phyloP scores from a whole-genome alignment of 2,329 filamentous ascomycete genomes.

The Ophiostoma ips region DNA sequence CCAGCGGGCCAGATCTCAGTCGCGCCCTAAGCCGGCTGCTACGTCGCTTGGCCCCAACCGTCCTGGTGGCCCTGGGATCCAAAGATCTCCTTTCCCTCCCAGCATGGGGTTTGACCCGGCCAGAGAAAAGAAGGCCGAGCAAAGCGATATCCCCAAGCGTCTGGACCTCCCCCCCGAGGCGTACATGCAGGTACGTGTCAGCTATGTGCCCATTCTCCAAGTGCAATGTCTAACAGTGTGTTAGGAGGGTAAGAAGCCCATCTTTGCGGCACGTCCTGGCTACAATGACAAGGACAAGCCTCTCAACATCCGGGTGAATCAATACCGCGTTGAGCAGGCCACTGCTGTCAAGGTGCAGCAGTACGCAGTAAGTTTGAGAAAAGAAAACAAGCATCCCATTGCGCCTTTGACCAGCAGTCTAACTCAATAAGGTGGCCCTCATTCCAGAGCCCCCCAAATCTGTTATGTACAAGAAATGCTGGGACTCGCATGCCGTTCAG shows the following conservation, averaged over 20 bases:
- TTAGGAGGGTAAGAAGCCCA: constrained; percentile 16
- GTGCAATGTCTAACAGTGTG: not conserved
- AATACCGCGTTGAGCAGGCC: constrained; percentile 13
- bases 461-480: constrained; percentile 60
- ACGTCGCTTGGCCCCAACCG: not conserved
- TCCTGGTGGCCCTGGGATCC: not conserved
- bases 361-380: constrained; percentile 56
- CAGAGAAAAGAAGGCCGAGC: constrained; percentile 13
- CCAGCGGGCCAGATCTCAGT: not conserved
- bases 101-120: constrained; percentile 32
- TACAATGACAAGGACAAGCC: constrained; percentile 45
- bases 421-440: constrained; percentile 42
- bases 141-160: constrained; percentile 25
- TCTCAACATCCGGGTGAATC: constrained; percentile 41
- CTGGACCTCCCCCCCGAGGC: constrained; percentile 47
- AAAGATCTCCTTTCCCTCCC: constrained; percentile 9
- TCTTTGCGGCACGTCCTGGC: constrained; percentile 32
- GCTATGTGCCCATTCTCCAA: not conserved
- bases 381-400: not conserved
- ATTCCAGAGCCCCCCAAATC: constrained; percentile 46
- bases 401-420: not conserved
- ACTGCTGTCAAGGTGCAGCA: constrained; percentile 46
- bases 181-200: constrained; percentile 27
- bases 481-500: constrained; percentile 51
- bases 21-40: not conserved